Base-by-base conservation (phyloP, 2,329 filamentous ascomycete species). In the Microsporum canis region DNA sequence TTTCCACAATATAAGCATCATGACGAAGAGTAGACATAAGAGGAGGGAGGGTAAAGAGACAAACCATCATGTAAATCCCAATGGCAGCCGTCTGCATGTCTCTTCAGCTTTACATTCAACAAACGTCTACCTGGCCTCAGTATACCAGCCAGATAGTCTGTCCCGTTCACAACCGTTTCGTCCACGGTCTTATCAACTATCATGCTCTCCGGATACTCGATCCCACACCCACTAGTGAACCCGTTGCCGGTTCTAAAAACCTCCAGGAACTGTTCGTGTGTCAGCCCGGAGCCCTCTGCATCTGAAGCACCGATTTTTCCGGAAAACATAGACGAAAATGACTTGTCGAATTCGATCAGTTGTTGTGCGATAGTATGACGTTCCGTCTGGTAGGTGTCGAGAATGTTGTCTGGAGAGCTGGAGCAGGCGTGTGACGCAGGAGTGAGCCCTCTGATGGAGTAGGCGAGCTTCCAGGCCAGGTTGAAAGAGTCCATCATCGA, bases 401-500 rank as follows among this genome's bases (percentile, higher is more conserved):
- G 66, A 31, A 75, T 62, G 10, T 43, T 34, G 10, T 43, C 31
- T 27, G 39, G 39, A 8, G 5, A 29, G 8, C 23, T 27, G 8
- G 43, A 1, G 23, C 6, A 8, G 5, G 10, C 6, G n/a, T 33
- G 31, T 3, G 65, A 62, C 17, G 62, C 34, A n/a, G 71, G 68
- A 55, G 72, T 67, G 1, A 75, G 67, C 2, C 75, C 75, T n/a
- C 73, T 67, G 51, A 76, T 65, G 5, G 70, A 69, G 57, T 72
- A 70, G 29, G 67, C 69, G 3, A 77, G 64, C 60, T 76, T 76
- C 74, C 74, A 76, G 4, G 71, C 73, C 2, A 76, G 66, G 36
- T 77, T 76, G 67, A 72, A 74, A 5, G 62, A 60, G 63, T 77
- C 88, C 58, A 88, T 78, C 75, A 90, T 89, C 2, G 86, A 87